Base-by-base conservation (phyloP, 1,284 basidiomycete species). In the Moesziomyces parantarcticus region DNA sequence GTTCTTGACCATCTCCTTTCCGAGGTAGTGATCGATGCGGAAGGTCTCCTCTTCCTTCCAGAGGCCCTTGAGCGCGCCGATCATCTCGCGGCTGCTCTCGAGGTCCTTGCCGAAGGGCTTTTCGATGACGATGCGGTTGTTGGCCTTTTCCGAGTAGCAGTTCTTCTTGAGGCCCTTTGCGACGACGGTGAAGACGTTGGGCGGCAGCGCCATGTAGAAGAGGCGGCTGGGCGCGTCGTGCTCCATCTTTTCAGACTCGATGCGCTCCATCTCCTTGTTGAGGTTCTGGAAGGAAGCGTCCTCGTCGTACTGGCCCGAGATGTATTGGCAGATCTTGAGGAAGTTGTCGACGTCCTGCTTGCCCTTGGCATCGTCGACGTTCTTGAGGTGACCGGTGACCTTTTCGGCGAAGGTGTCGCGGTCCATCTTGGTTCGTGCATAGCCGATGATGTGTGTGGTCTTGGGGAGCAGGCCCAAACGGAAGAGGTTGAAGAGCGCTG, bases 351-450 rank as follows among this genome's bases (percentile, higher is more conserved):
- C 73, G 29, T 58, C 58, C 43, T 79, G 50, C 53, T 77, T 70
- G 50, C 75, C 77, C 59, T 79, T 51, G 47, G 67, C 70, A 51
- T 64, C 59, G 21, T 80, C 72, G 21, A 62, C 54, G 23, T 70
- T 68, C 53, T 81, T 76, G 43, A 83, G 65, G 43, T 74, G 58
- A 6, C 61, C 69, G 9, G 66, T 64, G 61, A 79, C 70, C 62
- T 81, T 81, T 21, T 75, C 69, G 44, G 81, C 76, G 63, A 84
- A 85, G 50, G 79, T 68, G 39, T 77, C 64, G 25, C 70, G 63
- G 51, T 78, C 74, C 82, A 84, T 81, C 67, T 85, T 82, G 26
- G 83, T 81, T 52, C 84, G 78, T 14, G 84, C 84, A 80, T 85
- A 85, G 34, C 84, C 84, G 51, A 85, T 53, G 60, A 85, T 84